Percentiles rank a stretch among this genome's conserved stretches.
Evolutionary conservation across 129 eudicot genomes (phyloP).

Genomic region (Ambrosia trifida): DNA sequence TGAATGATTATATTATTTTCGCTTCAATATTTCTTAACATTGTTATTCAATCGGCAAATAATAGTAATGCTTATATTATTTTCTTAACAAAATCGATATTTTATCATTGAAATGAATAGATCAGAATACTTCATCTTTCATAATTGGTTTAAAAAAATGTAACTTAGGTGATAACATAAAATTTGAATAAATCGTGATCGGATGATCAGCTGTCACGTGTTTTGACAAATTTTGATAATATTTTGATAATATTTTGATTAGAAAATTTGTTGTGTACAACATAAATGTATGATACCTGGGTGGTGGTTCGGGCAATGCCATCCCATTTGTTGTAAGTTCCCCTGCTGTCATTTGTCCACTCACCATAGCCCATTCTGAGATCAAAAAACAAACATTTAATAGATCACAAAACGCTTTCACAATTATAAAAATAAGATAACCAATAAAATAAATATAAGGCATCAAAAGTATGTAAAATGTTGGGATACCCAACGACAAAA

Average conservation of each 20-base stretch:
- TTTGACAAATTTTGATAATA: background rate
- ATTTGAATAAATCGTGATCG: background rate
- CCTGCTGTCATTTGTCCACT: conserved; percentile 48
- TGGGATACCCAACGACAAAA: conserved; percentile 52
- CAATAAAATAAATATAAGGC: background rate
- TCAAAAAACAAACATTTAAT: conserved; percentile 15
- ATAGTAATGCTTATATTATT: too few relatives aligned
- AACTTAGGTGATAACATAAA: too few relatives aligned
- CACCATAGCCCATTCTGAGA: conserved; percentile 53
- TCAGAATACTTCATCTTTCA: too few relatives aligned
- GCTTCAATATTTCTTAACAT: too few relatives aligned
- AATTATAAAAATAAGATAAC: background rate
- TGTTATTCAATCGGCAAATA: too few relatives aligned
- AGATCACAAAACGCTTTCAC: conserved; percentile 5
- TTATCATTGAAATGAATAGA: too few relatives aligned
- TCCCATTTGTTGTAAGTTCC: conserved; percentile 56
- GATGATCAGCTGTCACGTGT: background rate
- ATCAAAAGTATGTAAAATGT: background rate
- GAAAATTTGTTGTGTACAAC: background rate
- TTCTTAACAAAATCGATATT: too few relatives aligned
- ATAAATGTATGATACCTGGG: conserved; percentile 24
- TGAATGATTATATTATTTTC: too few relatives aligned
- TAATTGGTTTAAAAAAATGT: too few relatives aligned
- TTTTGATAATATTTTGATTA: too few relatives aligned
- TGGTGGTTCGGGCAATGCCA: conserved; percentile 46